phyloP scores from a whole-genome alignment of 805 yeast species.

The Metschnikowia rubicola region DNA sequence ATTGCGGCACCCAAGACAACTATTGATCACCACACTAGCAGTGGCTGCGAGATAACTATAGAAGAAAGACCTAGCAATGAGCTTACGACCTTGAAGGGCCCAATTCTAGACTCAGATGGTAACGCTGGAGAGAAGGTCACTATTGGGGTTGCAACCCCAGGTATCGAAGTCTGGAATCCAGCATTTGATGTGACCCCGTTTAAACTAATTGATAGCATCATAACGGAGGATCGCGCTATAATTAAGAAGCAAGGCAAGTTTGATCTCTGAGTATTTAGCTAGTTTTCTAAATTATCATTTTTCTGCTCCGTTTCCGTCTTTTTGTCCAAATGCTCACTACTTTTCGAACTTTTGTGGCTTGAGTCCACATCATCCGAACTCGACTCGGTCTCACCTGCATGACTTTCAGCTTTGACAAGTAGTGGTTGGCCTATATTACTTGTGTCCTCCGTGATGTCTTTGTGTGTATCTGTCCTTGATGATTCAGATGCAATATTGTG shows the following conservation, averaged over 20 bases:
- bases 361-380: too few relatives aligned
- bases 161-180: conserved; percentile 90
- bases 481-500: conserved; percentile 24
- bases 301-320: background rate
- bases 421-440: too few relatives aligned
- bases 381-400: too few relatives aligned
- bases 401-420: too few relatives aligned
- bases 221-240: conserved; percentile 60
- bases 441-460: too few relatives aligned
- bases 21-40: conserved; percentile 61
- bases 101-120: conserved; percentile 25
- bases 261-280: conserved; percentile 4
- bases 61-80: conserved; percentile 86
- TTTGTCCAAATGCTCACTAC: too few relatives aligned
- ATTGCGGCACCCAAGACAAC: conserved; percentile 97
- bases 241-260: conserved; percentile 11
- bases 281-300: conserved; percentile 1
- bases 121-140: conserved; percentile 39
- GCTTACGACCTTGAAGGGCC: conserved; percentile 72
- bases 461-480: too few relatives aligned
- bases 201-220: conserved; percentile 77
- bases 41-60: conserved; percentile 75
- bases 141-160: conserved; percentile 81
- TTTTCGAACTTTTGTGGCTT: too few relatives aligned
- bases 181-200: conserved; percentile 93